Evolutionary conservation across 805 yeast species (phyloP).

Genomic region (Nakazawaea sp.): DNA sequence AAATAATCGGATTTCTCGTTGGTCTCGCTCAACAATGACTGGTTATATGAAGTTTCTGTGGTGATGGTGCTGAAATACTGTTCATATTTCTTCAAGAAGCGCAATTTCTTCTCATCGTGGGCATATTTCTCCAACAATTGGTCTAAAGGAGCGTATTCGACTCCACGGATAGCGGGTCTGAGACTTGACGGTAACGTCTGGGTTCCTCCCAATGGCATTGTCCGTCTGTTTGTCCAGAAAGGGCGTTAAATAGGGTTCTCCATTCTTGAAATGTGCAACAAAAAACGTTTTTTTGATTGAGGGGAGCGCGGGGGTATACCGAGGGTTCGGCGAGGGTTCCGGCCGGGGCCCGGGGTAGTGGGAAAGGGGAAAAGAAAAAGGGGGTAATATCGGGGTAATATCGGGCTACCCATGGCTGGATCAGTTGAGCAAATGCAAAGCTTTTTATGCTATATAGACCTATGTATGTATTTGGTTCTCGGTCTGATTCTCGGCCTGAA

Average conservation of each 20-base stretch:
- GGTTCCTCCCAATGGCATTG: conserved; percentile 2
- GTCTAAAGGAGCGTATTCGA: conserved; percentile 11
- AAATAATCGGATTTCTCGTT: conserved; percentile 4
- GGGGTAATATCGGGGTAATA: too few relatives aligned
- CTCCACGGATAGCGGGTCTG: conserved; percentile 6
- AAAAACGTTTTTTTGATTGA: too few relatives aligned
- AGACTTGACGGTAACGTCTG: conserved; percentile 2
- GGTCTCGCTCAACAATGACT: conserved; percentile 2
- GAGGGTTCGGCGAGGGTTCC: too few relatives aligned
- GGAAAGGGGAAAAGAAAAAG: not conserved
- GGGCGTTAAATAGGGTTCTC: too few relatives aligned
- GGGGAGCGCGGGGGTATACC: too few relatives aligned
- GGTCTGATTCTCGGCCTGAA: too few relatives aligned
- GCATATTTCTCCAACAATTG: conserved; percentile 6
- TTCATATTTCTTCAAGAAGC: conserved; percentile 7
- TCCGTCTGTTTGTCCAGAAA: too few relatives aligned
- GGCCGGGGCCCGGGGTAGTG: not conserved
- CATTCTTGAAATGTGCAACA: too few relatives aligned
- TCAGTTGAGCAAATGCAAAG: too few relatives aligned
- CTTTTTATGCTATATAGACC: too few relatives aligned
- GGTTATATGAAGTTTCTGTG: conserved; percentile 5
- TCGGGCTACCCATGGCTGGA: too few relatives aligned
- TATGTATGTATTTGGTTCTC: too few relatives aligned
- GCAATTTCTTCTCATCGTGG: conserved; percentile 6
- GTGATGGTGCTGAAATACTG: conserved; percentile 10